Percentiles rank a stretch among this genome's conserved stretches.
Evolutionary conservation across 441 rosid genomes (phyloP).

Genomic region (Gossypium lobatum): DNA sequence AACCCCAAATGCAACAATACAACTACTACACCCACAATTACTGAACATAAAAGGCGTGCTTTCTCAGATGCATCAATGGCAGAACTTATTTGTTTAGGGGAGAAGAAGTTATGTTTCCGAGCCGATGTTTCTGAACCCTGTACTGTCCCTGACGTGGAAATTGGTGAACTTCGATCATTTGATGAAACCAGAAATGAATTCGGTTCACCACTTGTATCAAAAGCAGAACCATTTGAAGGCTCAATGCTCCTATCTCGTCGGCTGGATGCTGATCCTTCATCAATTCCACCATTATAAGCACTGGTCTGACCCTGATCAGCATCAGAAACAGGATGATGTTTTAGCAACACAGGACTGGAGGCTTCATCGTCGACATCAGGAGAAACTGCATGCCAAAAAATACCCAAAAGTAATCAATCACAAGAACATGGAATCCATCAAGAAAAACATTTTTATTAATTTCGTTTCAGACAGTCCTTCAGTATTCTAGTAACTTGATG

Average conservation of each 20-base stretch:
- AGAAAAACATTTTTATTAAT: not conserved
- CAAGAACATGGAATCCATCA: constrained; percentile 5
- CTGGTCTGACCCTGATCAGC: not conserved
- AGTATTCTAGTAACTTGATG: not conserved
- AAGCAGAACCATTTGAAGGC: constrained; percentile 17
- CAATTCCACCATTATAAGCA: constrained; percentile 4
- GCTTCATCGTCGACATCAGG: constrained; percentile 8
- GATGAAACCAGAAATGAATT: constrained; percentile 21
- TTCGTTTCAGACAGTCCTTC: not conserved
- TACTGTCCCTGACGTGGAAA: constrained; percentile 20
- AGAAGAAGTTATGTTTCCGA: constrained; percentile 21
- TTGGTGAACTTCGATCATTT: constrained; percentile 29
- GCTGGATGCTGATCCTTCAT: not conserved
- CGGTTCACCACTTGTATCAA: constrained; percentile 18
- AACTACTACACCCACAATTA: constrained; percentile 41
- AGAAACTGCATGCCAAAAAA: constrained; percentile 24
- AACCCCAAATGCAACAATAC: constrained; percentile 45
- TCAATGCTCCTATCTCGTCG: constrained; percentile 8
- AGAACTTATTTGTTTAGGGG: constrained; percentile 44
- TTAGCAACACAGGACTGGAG: constrained; percentile 13
- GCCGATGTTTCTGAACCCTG: constrained; percentile 20
- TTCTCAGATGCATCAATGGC: constrained; percentile 50
- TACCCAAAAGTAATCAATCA: not conserved
- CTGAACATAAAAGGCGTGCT: constrained; percentile 43
- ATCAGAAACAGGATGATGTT: constrained; percentile 17